Evolutionary conservation across 441 rosid genomes (phyloP), one percentile per base, ranked within the genome.

Genomic region (Arabidopsis hybrid): DNA sequence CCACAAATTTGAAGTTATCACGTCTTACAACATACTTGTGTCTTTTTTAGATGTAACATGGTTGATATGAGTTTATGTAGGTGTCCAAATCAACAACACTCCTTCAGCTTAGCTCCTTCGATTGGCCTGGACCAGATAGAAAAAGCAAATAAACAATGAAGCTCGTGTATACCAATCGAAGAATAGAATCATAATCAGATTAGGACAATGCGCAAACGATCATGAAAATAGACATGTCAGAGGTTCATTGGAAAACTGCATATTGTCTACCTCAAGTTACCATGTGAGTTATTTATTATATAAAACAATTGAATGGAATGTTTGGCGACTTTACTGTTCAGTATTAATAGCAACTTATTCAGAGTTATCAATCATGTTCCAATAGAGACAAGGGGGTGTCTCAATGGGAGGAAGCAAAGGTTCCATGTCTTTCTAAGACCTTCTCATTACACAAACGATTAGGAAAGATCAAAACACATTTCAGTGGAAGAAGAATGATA

Each of bases 1-100:
- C 70, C 64, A 64, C 64, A 64, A 17, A 21, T 6, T 55, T 72
- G 57, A 45, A 7, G 11, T 72, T 34, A 43, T 50, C 12, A 64
- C 7, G 35, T n/a, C 35, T 21, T 49, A 59, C 40, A 59, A n/a
- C 40, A 60, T 21, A 56, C 6, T 18, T 49, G 2, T 53, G 7
- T n/a, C 10, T 10, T 14, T 16, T 39, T 26, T 61, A 61, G 50
- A 40, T 26, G 18, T 34, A 7, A 42, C 36, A 42, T 42, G 50
- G 18, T 67, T 29, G 4, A 45, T 52, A n/a, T 64, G 45, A 16
- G 36, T 47, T 38, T 14, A 49, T 38, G 51, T 8, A 52, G 16
- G 45, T 62, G 21, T 7, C 42, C 43, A 60, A 39, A 60, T 71
- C 47, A 72, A 13, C 17, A 55, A 45, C 12, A 73, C 10, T 17